phyloP scores from a whole-genome alignment of 352 stramenopile species.

The Phytopythium sindhum region DNA sequence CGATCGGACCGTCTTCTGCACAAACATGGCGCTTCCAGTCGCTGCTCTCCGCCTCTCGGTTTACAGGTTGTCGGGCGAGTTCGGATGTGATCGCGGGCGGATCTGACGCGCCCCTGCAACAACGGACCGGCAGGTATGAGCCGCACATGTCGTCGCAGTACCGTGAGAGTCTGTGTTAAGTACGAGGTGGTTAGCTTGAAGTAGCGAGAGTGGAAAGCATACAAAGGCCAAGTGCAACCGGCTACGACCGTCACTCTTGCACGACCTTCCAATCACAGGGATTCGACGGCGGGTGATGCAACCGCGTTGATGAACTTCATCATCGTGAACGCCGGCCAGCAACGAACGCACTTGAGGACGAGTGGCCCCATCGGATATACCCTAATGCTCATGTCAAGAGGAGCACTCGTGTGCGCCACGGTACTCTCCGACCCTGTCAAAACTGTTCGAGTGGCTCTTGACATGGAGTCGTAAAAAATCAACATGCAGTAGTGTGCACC shows the following conservation, averaged over 20 bases:
- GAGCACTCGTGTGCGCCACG: no score
- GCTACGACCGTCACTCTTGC: conserved; percentile 5
- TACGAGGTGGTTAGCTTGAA: not conserved
- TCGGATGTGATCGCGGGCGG: conserved; percentile 12
- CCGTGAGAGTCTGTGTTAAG: not conserved
- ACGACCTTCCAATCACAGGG: conserved; percentile 5
- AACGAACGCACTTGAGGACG: no score
- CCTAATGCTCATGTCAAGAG: no score
- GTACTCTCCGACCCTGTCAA: no score
- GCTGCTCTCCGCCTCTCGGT: not conserved
- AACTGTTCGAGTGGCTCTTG: no score
- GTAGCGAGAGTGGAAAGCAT: not conserved
- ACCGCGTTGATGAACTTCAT: not conserved
- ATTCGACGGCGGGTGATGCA: conserved; percentile 1
- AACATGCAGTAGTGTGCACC: no score
- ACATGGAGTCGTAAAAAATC: no score
- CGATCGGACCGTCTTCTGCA: conserved; percentile 21
- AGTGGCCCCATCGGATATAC: no score
- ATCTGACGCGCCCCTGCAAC: not conserved
- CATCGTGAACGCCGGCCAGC: not conserved
- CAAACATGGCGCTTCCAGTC: conserved; percentile 14
- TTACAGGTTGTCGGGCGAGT: conserved; percentile 13
- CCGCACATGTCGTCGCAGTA: not conserved
- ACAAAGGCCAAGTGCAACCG: not conserved
- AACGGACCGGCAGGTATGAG: not conserved